Base-by-base conservation (phyloP, 192 early-diverging fungal genomes). In the Nowakowskiella sp. region DNA sequence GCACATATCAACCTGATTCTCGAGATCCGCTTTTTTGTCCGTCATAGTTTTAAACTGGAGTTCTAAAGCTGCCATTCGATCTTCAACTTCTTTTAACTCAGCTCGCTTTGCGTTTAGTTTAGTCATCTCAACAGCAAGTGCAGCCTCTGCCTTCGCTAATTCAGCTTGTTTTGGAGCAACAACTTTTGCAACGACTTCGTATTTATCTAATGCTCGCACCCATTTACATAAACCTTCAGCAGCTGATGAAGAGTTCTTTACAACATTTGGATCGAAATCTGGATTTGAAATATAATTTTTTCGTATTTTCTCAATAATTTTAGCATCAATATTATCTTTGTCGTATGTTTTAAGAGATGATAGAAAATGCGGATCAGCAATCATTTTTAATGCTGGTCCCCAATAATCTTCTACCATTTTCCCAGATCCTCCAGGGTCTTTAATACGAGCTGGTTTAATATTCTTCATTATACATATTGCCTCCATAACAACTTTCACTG, bases 381-480 rank as follows among this genome's bases (percentile, higher is more conserved):
- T 53, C 53, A 80, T 54, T 49, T 80, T 80, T 55, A 70, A 65
- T 7, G 74, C 69, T 4, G 68, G 68, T 8, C 70, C 77, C 77
- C 77, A 80, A 42, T 80, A 80, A 48, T 80, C 77, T 29, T 80
- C 77, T 22, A 80, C 76, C 77, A 80, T 80, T 50, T 80, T 80
- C 42, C 77, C 77, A 44, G 65, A 69, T 27, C 77, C 77, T n/a
- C 68, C 66, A 10, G 77, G 77, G 57, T 80, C 77, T 51, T 80
- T 80, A 47, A 80, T 80, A 49, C 77, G 62, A 4, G 75, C 72
- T 0, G 77, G 77, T 43, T 80, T 80, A 25, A 79, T 65, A 2
- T 62, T 66, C 51, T 75, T 78, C 76, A 80, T 78, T 49, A 80
- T 66, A 51, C 77, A 80, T 48, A 80, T 73, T 2, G 77, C 75